Base-by-base conservation (phyloP, 1,139 yeast genomes). In the Yamadazyma songkhlaensis region DNA sequence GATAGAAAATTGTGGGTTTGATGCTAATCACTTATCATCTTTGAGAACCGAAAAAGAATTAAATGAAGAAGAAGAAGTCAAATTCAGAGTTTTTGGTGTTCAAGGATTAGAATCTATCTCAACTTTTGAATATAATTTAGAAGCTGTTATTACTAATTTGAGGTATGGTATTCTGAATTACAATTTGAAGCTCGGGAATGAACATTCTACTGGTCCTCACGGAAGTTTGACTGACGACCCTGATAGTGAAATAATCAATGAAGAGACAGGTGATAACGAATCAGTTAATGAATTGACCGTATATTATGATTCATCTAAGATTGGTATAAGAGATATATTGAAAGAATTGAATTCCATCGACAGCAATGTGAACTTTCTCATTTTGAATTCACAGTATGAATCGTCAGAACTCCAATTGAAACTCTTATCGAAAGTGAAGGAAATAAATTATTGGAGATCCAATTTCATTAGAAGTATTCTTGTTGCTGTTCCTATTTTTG, bases 1-100 rank as follows among this genome's bases (percentile, higher is more conserved):
- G 6, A 72, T 89, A 12, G 94, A 87, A 46, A 84, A 83, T 48
- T 77, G 85, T 48, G 96, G 95, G 7, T 86, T 86, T 50, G 90
- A 80, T 30, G 81, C 81, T 5, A 48, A 45, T 4, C 39, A 72
- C 4, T 31, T 61, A 4, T 47, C 47, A n/a, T 49, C 60, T 15
- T n/a, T 32, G 6, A 10, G 10, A 4, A 11, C 34, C 9, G 29
- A 27, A 17, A 29, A 31, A 14, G 35, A 35, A 4, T 20, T 25
- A 3, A 46, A 43, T 6, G 50, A 44, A 8, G 47, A 45, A 28
- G 60, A 53, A 15, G 72, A 67, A 24, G 45, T 57, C 4, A 51
- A 51, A 17, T 50, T 70, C 27, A 67, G 63, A 39, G 59, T 70
- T 2, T 54, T 54, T 39, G 75, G 75, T 9, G 11, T 29, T 3